Conservation (phyloP, 495 filamentous ascomycete species). For the Aspergillus leporis region DNA sequence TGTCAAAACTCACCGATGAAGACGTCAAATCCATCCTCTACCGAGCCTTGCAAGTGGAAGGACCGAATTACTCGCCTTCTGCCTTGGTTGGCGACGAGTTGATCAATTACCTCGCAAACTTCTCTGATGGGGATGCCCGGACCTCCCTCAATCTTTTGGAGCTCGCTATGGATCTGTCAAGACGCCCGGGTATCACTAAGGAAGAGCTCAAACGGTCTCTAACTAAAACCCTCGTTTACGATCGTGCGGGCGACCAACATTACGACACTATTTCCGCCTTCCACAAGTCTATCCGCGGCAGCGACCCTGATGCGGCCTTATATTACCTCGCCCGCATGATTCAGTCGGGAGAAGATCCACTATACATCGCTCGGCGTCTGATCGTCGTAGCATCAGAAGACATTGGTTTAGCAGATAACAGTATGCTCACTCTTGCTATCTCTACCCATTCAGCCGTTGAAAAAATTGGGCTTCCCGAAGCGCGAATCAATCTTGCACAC, state of each 20-base stretch:
- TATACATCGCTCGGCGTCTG: slow-evolving; percentile 88
- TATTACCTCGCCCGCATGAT: slow-evolving; percentile 97
- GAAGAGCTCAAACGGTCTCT: slow-evolving; percentile 74
- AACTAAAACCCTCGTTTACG: slow-evolving; percentile 91
- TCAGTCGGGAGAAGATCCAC: slow-evolving; percentile 90
- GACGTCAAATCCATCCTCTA: slow-evolving; percentile 71
- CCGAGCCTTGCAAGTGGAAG: slow-evolving; percentile 69
- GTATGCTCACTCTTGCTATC: slow-evolving; percentile 78
- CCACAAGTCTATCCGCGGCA: slow-evolving; percentile 91
- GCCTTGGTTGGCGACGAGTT: slow-evolving; percentile 75
- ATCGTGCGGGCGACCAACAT: slow-evolving; percentile 92
- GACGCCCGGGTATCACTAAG: slow-evolving; percentile 52
- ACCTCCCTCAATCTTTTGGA: slow-evolving; percentile 92
- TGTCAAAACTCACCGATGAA: slow-evolving; percentile 68
- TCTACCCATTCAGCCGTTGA: slow-evolving; percentile 82
- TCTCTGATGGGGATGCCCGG: slow-evolving; percentile 88
- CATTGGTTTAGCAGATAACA: slow-evolving; percentile 87
- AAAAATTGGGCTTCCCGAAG: slow-evolving; percentile 92
- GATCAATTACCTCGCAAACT: slow-evolving; percentile 75
- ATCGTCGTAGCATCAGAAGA: slow-evolving; percentile 92
- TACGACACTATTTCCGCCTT: slow-evolving; percentile 95
- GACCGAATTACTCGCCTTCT: slow-evolving; percentile 51
- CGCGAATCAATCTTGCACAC: slow-evolving; percentile 88
- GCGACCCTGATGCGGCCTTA: slow-evolving; percentile 79
- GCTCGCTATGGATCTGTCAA: slow-evolving; percentile 69